A percentile compares a stretch with the other conserved stretches of the same genome.
phyloP scores from a whole-genome alignment of 2,329 filamentous ascomycete species.

The Fusarium heterosporum region DNA sequence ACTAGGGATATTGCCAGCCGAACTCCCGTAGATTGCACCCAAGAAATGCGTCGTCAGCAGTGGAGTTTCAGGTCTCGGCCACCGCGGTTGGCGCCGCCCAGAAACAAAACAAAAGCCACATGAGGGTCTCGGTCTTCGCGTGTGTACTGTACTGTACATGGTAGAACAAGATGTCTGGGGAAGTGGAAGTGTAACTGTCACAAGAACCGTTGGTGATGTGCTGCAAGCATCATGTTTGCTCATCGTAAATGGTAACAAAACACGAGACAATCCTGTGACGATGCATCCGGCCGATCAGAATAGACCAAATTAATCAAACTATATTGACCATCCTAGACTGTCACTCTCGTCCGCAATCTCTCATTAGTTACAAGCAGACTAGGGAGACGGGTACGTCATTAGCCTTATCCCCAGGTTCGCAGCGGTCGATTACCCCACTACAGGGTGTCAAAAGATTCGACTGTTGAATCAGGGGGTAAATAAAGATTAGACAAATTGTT shows the following conservation, averaged over 20 bases:
- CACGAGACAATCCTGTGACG: constrained; percentile 32
- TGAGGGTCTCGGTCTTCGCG: constrained; percentile 5
- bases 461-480: too few species aligned
- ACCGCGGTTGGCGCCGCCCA: constrained; percentile 18
- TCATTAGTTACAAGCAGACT: background rate
- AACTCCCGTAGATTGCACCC: constrained; percentile 30
- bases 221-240: background rate
- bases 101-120: constrained; percentile 15
- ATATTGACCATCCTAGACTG: background rate
- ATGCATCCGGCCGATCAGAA: constrained; percentile 2
- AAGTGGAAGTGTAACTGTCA: background rate
- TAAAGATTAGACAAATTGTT: too few species aligned
- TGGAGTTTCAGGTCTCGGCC: constrained; percentile 22
- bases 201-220: constrained; percentile 6
- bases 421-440: constrained; percentile 4
- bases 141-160: background rate
- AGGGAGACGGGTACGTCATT: constrained; percentile 8
- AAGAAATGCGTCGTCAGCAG: constrained; percentile 39
- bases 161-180: constrained; percentile 9
- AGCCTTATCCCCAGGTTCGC: constrained; percentile 2
- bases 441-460: too few species aligned
- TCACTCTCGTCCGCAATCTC: background rate
- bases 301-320: background rate
- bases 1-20: background rate
- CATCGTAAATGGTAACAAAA: constrained; percentile 26